Conservation (phyloP, 2,329 filamentous ascomycete species). For the Dothidotthia symphoricarpi region DNA sequence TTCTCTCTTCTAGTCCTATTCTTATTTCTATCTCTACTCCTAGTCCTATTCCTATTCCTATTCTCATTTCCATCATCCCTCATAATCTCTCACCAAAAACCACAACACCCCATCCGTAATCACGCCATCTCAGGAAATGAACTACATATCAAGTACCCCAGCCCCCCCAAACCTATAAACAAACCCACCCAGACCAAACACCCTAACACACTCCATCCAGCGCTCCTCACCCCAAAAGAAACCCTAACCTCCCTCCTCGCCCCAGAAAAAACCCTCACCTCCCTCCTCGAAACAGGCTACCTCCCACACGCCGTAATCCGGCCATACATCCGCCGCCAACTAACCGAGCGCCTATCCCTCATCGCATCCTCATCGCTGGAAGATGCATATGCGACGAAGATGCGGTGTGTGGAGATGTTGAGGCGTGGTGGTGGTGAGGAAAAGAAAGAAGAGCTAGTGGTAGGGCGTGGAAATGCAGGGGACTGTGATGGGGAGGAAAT, state of each 20-base stretch:
- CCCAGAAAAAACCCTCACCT: slow-evolving; percentile 28
- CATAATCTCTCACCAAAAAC: not conserved
- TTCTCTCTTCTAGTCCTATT: not conserved
- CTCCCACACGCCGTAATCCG: slow-evolving; percentile 63
- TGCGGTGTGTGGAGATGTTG: slow-evolving; percentile 61
- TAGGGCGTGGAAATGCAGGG: too few relatives aligned
- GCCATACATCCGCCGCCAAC: slow-evolving; percentile 64
- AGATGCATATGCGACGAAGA: slow-evolving; percentile 58
- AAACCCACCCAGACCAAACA: too few relatives aligned
- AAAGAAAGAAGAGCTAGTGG: too few relatives aligned
- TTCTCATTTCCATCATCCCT: not conserved
- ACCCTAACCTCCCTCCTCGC: slow-evolving; percentile 10
- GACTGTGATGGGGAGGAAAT: too few relatives aligned
- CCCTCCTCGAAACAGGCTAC: slow-evolving; percentile 63
- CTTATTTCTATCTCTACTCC: too few relatives aligned
- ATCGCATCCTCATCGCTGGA: slow-evolving; percentile 57
- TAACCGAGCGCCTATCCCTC: slow-evolving; percentile 58
- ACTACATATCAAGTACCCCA: slow-evolving; percentile 31
- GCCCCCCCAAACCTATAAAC: not conserved
- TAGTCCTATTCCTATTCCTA: not conserved
- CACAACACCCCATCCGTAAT: too few relatives aligned
- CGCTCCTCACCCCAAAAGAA: not conserved
- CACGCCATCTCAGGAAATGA: slow-evolving; percentile 25
- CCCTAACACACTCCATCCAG: not conserved
- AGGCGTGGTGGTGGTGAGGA: too few relatives aligned